Base-by-base conservation (phyloP, 495 filamentous ascomycete species). In the Wilcoxina mikolae region DNA sequence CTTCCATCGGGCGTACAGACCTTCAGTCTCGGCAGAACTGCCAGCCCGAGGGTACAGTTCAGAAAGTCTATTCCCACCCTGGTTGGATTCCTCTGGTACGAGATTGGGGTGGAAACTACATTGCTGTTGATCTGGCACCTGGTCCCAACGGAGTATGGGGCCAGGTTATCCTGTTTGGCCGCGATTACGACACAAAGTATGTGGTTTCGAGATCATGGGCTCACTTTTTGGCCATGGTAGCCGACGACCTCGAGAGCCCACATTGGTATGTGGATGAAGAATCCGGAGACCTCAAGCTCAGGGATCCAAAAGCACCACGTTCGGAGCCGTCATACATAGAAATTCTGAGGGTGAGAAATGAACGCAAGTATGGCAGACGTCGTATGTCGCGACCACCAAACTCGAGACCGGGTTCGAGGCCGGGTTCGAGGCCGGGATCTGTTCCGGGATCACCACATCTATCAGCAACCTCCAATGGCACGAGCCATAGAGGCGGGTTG, bases 171-270 rank as follows among this genome's bases (percentile, higher is more conserved):
- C 77, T 99, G 41, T 94, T 94, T 58, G 91, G 91, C 35, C 84
- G 91, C 23, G 91, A 99, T 69, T 99, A 95, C 68, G 91, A 99
- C 68, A 93, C 85, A 70, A 99, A 96, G 70, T 96, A 91, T 62
- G 90, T 99, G 23, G 75, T 99, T 53, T 83, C 91, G 26, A 81
- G 84, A 41, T 96, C 91, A 2, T 99, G 91, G 91, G 79, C 83
- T 17, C 74, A 82, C 9, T 89, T 99, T 61, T 69, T 99, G 11
- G 88, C 87, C 11, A 78, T 78, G 25, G 76, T 95, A 15, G 87
- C 91, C 18, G 93, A 96, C 60, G 91, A 99, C 58, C 69, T 99
- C 57, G 77, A 75, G 69, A 85, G 85, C 57, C 81, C 85, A 51
- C 87, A 94, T 65, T 85, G 83, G 71, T 82, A 78, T 58, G 81